phyloP scores from a whole-genome alignment of 352 stramenopile species.

The Globisporangium viniferum region DNA sequence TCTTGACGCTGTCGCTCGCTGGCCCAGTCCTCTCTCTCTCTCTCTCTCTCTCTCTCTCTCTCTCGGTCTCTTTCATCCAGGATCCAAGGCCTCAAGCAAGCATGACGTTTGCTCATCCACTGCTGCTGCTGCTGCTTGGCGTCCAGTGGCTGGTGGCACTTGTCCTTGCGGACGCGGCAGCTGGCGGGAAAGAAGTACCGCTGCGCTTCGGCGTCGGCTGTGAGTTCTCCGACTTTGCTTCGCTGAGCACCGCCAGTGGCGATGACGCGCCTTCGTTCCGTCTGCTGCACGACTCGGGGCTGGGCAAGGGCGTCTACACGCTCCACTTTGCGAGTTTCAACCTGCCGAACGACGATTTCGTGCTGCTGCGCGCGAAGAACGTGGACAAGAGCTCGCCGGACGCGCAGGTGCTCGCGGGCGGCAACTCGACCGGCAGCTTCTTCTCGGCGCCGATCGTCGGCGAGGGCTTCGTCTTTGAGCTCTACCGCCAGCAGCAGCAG shows the following conservation, averaged over 20 bases:
- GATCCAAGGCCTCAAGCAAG: not conserved
- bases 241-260: slow-evolving; percentile 19
- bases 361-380: slow-evolving; percentile 39
- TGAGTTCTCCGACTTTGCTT: slow-evolving; percentile 51
- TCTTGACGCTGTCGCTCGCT: not conserved
- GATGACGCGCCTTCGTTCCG: slow-evolving; percentile 30
- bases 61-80: not conserved
- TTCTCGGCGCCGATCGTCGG: slow-evolving; percentile 48
- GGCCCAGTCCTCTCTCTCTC: not conserved
- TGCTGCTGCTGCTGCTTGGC: not conserved
- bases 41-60: no score
- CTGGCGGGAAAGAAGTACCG: slow-evolving; percentile 16
- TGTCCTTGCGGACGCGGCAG: not conserved
- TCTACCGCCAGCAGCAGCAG: slow-evolving; percentile 26
- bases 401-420: slow-evolving; percentile 30
- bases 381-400: slow-evolving; percentile 14
- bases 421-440: slow-evolving; percentile 53
- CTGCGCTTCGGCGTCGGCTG: slow-evolving; percentile 45
- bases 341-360: slow-evolving; percentile 41
- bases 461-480: slow-evolving; percentile 41
- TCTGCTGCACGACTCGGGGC: slow-evolving; percentile 41
- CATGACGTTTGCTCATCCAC: not conserved
- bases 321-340: slow-evolving; percentile 56
- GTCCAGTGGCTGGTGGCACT: not conserved
- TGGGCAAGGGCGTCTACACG: slow-evolving; percentile 55